Conservation (phyloP, 2,329 filamentous ascomycete genomes). For the Leptographium wingfieldii region DNA sequence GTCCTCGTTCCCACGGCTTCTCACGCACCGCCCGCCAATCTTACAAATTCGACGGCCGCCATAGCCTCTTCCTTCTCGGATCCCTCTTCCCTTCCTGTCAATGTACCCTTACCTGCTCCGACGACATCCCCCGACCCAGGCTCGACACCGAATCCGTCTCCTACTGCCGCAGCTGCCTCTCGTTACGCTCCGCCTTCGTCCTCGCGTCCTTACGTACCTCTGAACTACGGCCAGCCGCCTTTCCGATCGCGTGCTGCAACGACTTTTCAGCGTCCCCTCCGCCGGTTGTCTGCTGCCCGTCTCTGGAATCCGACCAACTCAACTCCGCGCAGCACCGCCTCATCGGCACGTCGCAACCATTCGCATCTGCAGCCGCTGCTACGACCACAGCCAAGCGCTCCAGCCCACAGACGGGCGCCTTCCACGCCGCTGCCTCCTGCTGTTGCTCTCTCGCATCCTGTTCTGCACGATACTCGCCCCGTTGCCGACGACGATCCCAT, state of each 20-base stretch:
- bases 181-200: background rate
- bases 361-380: background rate
- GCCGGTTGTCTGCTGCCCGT: constrained; percentile 32
- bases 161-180: background rate
- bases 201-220: constrained; percentile 5
- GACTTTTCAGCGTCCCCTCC: constrained; percentile 19
- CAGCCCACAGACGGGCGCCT: constrained; percentile 29
- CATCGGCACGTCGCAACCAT: background rate
- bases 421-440: constrained; percentile 42
- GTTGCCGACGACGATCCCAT: constrained; percentile 24
- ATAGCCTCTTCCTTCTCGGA: background rate
- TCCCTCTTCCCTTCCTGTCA: background rate
- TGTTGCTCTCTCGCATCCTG: constrained; percentile 34
- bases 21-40: constrained; percentile 20
- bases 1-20: constrained; percentile 35
- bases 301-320: constrained; percentile 52
- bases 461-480: constrained; percentile 19
- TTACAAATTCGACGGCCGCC: constrained; percentile 8
- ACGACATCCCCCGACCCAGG: background rate
- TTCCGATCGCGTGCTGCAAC: constrained; percentile 28
- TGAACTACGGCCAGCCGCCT: constrained; percentile 22
- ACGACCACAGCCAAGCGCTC: background rate
- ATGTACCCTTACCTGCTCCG: background rate
- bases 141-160: background rate
- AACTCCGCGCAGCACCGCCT: constrained; percentile 33